Evolutionary conservation across 2,329 filamentous ascomycete genomes (phyloP).

Genomic region (Calonectria leucothoes): DNA sequence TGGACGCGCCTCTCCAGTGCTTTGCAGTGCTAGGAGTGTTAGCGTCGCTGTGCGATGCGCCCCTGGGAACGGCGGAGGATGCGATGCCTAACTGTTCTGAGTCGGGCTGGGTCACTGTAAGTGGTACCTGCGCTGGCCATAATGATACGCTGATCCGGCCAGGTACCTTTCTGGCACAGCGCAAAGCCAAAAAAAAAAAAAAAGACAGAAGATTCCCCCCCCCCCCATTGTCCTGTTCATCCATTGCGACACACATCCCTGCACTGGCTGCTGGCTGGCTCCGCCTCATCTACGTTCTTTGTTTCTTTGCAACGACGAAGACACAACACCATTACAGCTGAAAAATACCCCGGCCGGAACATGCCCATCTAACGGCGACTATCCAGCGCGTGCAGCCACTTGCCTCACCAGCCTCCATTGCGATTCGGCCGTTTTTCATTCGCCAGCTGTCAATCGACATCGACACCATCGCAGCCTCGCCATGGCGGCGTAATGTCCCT

Average conservation of each 20-base stretch:
- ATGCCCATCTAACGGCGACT: conserved; percentile 30
- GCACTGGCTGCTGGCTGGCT: conserved; percentile 23
- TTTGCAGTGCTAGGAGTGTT: conserved; percentile 5
- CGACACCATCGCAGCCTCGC: conserved; percentile 44
- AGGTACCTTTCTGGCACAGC: conserved; percentile 11
- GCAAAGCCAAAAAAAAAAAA: conserved; percentile 11
- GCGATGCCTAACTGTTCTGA: conserved; percentile 15
- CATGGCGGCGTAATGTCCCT: conserved; percentile 43
- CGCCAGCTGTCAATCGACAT: conserved; percentile 37
- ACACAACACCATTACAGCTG: conserved; percentile 22
- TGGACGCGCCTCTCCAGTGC: conserved; percentile 5
- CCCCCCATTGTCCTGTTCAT: conserved; percentile 12
- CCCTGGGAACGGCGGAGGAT: conserved; percentile 15
- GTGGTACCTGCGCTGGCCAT: conserved; percentile 10
- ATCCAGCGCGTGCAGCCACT: conserved; percentile 25
- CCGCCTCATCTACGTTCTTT: conserved; percentile 24
- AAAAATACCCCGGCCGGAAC: conserved; percentile 14
- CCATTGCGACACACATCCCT: conserved; percentile 27
- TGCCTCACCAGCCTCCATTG: conserved; percentile 10
- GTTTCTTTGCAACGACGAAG: conserved; percentile 25
- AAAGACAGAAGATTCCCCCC: conserved; percentile 9
- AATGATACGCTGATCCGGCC: neutral
- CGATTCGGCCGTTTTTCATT: conserved; percentile 18
- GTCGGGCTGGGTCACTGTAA: neutral
- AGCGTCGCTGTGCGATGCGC: conserved; percentile 15